Evolutionary conservation across 2,329 filamentous ascomycete genomes (phyloP).

Genomic region (Alternaria sp.): DNA sequence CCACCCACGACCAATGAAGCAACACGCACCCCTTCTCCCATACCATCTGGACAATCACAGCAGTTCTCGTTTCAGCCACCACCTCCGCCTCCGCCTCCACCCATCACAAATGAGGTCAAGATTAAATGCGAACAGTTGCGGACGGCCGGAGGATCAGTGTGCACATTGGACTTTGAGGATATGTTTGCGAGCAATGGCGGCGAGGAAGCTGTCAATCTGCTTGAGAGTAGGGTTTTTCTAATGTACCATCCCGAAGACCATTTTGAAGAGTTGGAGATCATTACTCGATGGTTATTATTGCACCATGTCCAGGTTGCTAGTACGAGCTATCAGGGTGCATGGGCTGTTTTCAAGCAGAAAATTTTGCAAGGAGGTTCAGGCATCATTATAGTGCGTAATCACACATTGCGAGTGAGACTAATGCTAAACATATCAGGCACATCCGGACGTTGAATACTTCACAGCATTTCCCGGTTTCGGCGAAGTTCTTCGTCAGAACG

Average conservation of each 20-base stretch:
- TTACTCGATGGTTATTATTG: conserved; percentile 44
- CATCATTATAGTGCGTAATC: conserved; percentile 37
- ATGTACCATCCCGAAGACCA: conserved; percentile 41
- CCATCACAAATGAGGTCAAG: not conserved
- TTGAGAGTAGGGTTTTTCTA: conserved; percentile 38
- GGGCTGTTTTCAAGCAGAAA: conserved; percentile 36
- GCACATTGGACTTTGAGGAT: conserved; percentile 30
- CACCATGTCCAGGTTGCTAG: conserved; percentile 40
- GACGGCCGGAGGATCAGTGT: conserved; percentile 24
- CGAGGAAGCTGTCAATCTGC: conserved; percentile 1
- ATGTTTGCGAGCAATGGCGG: conserved; percentile 33
- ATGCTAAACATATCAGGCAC: conserved; percentile 30
- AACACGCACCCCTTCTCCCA: not conserved
- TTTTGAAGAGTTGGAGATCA: conserved; percentile 37
- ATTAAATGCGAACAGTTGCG: conserved; percentile 22
- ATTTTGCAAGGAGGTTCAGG: conserved; percentile 31
- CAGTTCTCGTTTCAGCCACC: not conserved
- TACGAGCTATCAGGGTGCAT: conserved; percentile 34
- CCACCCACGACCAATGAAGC: not conserved
- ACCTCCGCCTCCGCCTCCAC: conserved; percentile 2
- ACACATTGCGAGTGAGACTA: not conserved
- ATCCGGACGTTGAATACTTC: conserved; percentile 43
- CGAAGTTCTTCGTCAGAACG: conserved; percentile 35
- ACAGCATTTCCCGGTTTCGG: conserved; percentile 45
- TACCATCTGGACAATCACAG: not conserved